Conservation (phyloP, 768 basidiomycete genomes). For the Pholiota microspora region DNA sequence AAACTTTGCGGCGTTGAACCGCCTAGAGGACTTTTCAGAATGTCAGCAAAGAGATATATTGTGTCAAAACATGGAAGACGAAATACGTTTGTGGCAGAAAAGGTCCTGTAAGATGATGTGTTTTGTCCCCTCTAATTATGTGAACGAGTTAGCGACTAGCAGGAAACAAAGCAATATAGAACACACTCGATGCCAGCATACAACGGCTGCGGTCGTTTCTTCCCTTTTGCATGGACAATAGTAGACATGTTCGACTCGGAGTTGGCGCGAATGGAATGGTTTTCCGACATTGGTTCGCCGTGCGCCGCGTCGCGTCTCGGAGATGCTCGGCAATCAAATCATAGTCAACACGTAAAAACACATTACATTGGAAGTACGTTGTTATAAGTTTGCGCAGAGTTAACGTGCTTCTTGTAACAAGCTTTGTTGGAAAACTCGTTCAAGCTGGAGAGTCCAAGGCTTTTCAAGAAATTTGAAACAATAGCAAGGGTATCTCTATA, state of each 20-base stretch:
- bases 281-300: no score
- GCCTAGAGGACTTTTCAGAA: constrained; percentile 38
- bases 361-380: no score
- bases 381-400: no score
- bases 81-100: constrained; percentile 64
- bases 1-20: constrained; percentile 28
- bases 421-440: no score
- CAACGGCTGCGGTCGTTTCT: constrained; percentile 10
- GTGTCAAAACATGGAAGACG: background rate
- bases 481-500: background rate
- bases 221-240: constrained; percentile 5
- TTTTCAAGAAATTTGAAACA: no score
- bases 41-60: constrained; percentile 9
- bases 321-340: no score
- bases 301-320: no score
- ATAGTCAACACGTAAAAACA: no score
- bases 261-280: no score
- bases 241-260: constrained; percentile 10
- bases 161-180: background rate
- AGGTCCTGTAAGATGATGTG: constrained; percentile 36
- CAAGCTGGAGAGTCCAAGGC: no score
- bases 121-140: constrained; percentile 4
- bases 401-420: no score
- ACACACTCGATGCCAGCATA: constrained; percentile 13
- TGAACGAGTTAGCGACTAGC: background rate